Base-by-base conservation (phyloP, 208 protist genomes). In the Trypanosoma avium region DNA sequence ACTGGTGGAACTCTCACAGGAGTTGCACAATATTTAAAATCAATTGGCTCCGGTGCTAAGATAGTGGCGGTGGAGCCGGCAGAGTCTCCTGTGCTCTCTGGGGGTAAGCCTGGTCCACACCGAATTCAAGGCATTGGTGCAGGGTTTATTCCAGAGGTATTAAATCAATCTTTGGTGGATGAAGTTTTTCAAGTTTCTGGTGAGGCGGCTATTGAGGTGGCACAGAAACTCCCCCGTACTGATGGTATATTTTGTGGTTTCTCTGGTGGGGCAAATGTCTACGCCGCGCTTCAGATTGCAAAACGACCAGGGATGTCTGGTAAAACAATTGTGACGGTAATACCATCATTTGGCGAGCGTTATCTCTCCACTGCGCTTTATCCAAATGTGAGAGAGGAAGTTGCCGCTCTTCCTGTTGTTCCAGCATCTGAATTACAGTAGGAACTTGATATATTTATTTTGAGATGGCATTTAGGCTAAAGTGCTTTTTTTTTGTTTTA, bases 71-170 rank as follows among this genome's bases (percentile, higher is more conserved):
- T 96, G 21, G 90, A 97, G 78, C 90, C 90, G 8, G 75, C 73
- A 7, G 90, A 96, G 76, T 89, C 77, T 38, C 73, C 92, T n/a
- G 90, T 94, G 52, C 71, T 97, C 12, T 89, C 81, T 22, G 85
- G 88, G 15, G 81, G 79, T 26, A 86, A 83, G 57, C 82, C 89
- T 8, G 82, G 86, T 3, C 88, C 90, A 33, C 92, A 97, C 81
- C 81, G 83, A 56, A 97, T 97, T 53, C 92, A 97, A 75, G 92
- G 92, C 22, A 94, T 97, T 59, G 92, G 92, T 15, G 84, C 92
- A 7, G 92, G 92, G 49, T 96, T 97, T 60, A 77, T 97, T 47
- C 92, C 92, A 10, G 61, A 77, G 3, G 82, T 92, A 15, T 67
- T 95, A 2, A 79, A 95, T 64, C 61, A 65, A 40, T 61, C 7